Base-by-base conservation (phyloP, 306 rosid genomes). In the Cicer bijugum region DNA sequence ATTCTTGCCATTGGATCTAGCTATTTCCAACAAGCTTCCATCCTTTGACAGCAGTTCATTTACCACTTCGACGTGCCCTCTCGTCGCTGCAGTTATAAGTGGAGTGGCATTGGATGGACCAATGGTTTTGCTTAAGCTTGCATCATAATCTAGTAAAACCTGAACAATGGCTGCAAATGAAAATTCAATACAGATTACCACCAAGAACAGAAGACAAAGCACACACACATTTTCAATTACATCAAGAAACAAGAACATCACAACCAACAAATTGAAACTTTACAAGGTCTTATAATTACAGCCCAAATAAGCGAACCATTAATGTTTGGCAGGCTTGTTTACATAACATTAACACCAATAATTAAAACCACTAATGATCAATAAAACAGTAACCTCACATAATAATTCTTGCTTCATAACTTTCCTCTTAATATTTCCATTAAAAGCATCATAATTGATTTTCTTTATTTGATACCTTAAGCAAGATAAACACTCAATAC, bases 41-140 rank as follows among this genome's bases (percentile, higher is more conserved):
- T 95, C 97, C 69, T 90, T 90, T 1, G 92, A 86, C 69, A 95
- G 90, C 71, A 95, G 84, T 74, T 95, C 96, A 71, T 85, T 86
- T 47, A 95, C 99, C 69, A 95, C 96, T 28, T 86, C 93, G 0
- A 79, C 78, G 65, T 95, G 97, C 43, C 99, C 97, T 68, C 88
- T 85, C 23, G 97, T 86, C 0, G 97, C 97, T 5, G 99, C 99
- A 42, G 99, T 81, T 83, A 88, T 87, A 60, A 95, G 97, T 8
- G 99, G 97, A 50, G 97, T 91, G 12, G 97, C 86, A 77, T 90
- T 87, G 44, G 93, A 87, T 0, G 86, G 99, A 57, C 97, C 99
- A 20, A 87, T 53, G 44, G 99, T 95, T 81, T 84, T 91, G 87
- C 97, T 85, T 70, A 95, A 81, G 56, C 88, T 86, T 4, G 88